phyloP scores from a whole-genome alignment of 352 stramenopile genomes.

The Phytophthora sp. region DNA sequence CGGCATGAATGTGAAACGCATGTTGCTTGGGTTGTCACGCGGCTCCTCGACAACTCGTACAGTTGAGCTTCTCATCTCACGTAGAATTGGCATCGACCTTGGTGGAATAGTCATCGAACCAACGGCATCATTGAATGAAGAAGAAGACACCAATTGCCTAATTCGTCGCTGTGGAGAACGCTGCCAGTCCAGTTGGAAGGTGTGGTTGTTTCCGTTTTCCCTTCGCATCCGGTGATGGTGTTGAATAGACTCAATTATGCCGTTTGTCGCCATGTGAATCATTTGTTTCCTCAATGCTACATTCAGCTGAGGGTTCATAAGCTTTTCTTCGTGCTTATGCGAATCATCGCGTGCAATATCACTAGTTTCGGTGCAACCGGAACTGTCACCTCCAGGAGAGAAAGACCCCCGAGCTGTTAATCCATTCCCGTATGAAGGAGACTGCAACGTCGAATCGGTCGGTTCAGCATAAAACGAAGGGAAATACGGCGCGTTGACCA shows the following conservation, averaged over 20 bases:
- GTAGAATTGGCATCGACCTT: slow-evolving; percentile 31
- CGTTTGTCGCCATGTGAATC: slow-evolving; percentile 89
- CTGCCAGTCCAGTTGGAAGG: slow-evolving; percentile 83
- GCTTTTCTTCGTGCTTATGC: slow-evolving; percentile 37
- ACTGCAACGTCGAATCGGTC: slow-evolving; percentile 8
- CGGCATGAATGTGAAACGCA: slow-evolving; percentile 70
- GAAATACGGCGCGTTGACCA: slow-evolving; percentile 76
- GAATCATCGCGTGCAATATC: slow-evolving; percentile 14
- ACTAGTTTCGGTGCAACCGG: slow-evolving; percentile 17
- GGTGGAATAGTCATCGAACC: slow-evolving; percentile 39
- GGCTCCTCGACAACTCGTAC: slow-evolving; percentile 70
- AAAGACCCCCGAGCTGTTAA: slow-evolving; percentile 18
- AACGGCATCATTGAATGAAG: slow-evolving; percentile 37
- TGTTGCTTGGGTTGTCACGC: slow-evolving; percentile 42
- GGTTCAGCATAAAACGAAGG: slow-evolving; percentile 37
- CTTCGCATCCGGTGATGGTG: slow-evolving; percentile 76
- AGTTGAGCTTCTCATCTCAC: slow-evolving; percentile 55
- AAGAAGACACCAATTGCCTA: slow-evolving; percentile 50
- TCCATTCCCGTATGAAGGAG: slow-evolving; percentile 13
- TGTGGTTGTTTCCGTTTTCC: slow-evolving; percentile 79
- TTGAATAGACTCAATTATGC: slow-evolving; percentile 88
- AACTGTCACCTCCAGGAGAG: slow-evolving; percentile 17
- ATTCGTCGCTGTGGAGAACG: slow-evolving; percentile 65
- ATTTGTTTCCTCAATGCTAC: slow-evolving; percentile 83
- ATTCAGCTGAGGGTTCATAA: slow-evolving; percentile 89